phyloP scores from a whole-genome alignment of 106 monocot genomes.

The Dendrobium chrysotoxum region DNA sequence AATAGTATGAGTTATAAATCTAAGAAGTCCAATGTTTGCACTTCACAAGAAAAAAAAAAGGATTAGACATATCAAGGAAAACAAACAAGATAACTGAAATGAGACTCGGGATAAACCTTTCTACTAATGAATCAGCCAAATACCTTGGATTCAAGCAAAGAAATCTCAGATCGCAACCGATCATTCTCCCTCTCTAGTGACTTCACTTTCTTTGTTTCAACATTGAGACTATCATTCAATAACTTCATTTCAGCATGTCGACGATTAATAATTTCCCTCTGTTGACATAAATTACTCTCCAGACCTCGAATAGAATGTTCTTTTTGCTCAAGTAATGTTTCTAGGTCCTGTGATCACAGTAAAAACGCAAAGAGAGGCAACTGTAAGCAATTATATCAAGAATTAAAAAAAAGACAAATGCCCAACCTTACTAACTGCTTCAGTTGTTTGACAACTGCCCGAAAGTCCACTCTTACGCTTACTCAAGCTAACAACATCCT shows the following conservation, averaged over 20 bases:
- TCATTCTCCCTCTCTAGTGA: slow-evolving; percentile 88
- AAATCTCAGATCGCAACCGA: slow-evolving; percentile 71
- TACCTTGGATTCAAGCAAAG: slow-evolving; percentile 93
- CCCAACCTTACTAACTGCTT: slow-evolving; percentile 37
- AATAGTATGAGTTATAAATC: neutral
- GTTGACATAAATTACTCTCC: slow-evolving; percentile 58
- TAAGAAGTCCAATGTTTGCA: neutral
- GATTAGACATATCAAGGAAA: neutral
- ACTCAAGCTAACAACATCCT: slow-evolving; percentile 20
- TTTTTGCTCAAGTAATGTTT: slow-evolving; percentile 46
- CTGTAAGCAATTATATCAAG: slow-evolving; percentile 6
- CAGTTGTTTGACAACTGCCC: slow-evolving; percentile 21
- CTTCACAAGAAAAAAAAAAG: neutral
- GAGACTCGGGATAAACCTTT: neutral
- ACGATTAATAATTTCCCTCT: slow-evolving; percentile 59
- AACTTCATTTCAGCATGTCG: slow-evolving; percentile 55
- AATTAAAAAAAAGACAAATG: neutral
- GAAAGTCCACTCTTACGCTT: slow-evolving; percentile 29
- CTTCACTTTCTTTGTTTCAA: slow-evolving; percentile 66
- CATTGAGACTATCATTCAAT: slow-evolving; percentile 61
- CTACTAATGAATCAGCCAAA: neutral
- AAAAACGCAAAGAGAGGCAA: neutral
- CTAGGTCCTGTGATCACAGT: slow-evolving; percentile 48
- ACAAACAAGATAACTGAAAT: neutral
- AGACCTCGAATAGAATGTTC: slow-evolving; percentile 55